phyloP scores from a whole-genome alignment of 148 eudicot species.

The Talinum fruticosum region DNA sequence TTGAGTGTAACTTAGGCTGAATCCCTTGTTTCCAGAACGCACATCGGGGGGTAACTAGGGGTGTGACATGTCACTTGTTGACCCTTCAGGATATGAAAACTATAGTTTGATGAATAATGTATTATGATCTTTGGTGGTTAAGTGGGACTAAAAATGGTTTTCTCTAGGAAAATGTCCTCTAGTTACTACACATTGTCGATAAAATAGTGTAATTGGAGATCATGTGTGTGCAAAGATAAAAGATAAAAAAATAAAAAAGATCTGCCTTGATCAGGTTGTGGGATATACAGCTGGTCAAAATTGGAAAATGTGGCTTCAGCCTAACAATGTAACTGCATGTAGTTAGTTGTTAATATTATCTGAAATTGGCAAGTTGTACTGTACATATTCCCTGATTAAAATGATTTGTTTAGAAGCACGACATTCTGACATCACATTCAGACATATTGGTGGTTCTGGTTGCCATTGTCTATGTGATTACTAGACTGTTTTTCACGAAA shows the following conservation, averaged over 20 bases:
- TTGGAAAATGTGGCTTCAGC: not conserved
- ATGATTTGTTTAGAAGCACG: not conserved
- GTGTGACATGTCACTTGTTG: too few relatives aligned
- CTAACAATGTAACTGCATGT: not conserved
- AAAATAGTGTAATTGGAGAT: not conserved
- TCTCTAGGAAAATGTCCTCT: not conserved
- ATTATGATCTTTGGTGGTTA: not conserved
- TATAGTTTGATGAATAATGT: too few relatives aligned
- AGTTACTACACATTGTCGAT: not conserved
- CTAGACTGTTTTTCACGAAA: too few relatives aligned
- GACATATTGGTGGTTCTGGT: too few relatives aligned
- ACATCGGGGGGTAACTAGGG: too few relatives aligned
- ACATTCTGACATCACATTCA: not conserved
- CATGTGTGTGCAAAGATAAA: not conserved
- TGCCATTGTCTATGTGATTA: too few relatives aligned
- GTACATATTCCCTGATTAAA: not conserved
- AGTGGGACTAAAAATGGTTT: not conserved
- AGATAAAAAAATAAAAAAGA: not conserved
- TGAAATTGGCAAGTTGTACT: not conserved
- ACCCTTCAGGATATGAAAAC: too few relatives aligned
- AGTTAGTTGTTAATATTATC: not conserved
- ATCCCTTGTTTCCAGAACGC: too few relatives aligned
- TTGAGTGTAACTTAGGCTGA: too few relatives aligned
- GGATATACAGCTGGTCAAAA: not conserved
- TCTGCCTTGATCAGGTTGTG: not conserved